phyloP scores from a whole-genome alignment of 331 rosid species.

The Arachis monticola region DNA sequence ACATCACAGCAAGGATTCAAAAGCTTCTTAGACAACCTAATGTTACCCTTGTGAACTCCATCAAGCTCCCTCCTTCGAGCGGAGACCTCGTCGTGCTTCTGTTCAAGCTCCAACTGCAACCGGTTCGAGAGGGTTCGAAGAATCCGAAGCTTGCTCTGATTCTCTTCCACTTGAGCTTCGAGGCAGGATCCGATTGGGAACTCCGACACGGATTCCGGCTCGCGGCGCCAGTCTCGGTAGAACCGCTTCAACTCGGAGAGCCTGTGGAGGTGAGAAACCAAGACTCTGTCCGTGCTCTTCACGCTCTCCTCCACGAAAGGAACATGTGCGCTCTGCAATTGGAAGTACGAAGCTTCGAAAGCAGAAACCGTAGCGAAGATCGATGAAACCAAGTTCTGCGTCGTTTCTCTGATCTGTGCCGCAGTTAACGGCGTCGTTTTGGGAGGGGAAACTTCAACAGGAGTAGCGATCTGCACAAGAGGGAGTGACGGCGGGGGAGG shows the following conservation, averaged over 20 bases:
- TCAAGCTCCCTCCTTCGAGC: slow-evolving; percentile 59
- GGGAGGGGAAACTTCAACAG: neutral
- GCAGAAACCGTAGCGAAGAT: slow-evolving; percentile 79
- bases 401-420: slow-evolving; percentile 47
- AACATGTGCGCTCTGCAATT: slow-evolving; percentile 86
- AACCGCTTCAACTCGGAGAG: slow-evolving; percentile 76
- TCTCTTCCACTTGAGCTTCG: slow-evolving; percentile 92
- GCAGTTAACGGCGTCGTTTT: slow-evolving; percentile 24
- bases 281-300: slow-evolving; percentile 70
- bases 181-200: slow-evolving; percentile 70
- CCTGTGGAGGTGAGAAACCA: slow-evolving; percentile 84
- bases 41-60: slow-evolving; percentile 68
- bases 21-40: slow-evolving; percentile 62
- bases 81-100: slow-evolving; percentile 72
- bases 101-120: slow-evolving; percentile 79
- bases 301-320: slow-evolving; percentile 77
- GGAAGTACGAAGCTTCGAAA: slow-evolving; percentile 89
- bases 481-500: neutral
- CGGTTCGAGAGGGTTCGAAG: slow-evolving; percentile 86
- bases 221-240: slow-evolving; percentile 35
- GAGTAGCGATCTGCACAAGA: neutral
- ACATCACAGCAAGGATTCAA: slow-evolving; percentile 69
- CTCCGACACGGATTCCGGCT: slow-evolving; percentile 42
- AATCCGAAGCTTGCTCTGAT: slow-evolving; percentile 85
- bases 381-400: slow-evolving; percentile 68